Conservation (phyloP, 768 basidiomycete species). For the Amanita subjunquillea region DNA sequence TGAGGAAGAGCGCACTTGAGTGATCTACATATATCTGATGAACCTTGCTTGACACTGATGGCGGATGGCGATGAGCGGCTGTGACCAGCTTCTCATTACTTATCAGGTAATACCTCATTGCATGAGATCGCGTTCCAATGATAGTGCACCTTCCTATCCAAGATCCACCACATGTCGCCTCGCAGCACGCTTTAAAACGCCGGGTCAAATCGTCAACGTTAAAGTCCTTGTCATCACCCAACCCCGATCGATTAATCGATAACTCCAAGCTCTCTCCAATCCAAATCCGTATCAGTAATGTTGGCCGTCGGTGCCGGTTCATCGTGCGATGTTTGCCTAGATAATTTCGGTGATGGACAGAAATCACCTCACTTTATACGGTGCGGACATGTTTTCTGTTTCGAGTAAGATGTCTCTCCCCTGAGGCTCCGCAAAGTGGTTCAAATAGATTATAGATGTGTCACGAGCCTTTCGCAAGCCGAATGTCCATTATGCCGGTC, state of each 20-base stretch:
- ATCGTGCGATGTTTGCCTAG: conserved; percentile 68
- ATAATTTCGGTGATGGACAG: conserved; percentile 39
- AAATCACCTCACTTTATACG: conserved; percentile 54
- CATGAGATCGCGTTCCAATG: no score
- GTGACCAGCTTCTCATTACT: no score
- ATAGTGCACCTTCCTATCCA: no score
- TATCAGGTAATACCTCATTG: no score
- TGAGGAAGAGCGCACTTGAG: no score
- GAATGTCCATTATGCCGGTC: conserved; percentile 59
- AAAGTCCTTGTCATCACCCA: not conserved
- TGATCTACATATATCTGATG: no score
- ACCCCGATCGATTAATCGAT: not conserved
- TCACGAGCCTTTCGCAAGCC: conserved; percentile 34
- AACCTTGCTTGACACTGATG: no score
- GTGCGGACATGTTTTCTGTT: conserved; percentile 72
- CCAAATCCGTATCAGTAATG: conserved; percentile 27
- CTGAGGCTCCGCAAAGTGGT: not conserved
- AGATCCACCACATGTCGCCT: no score
- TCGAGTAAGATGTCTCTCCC: conserved; percentile 20
- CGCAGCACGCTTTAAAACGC: no score
- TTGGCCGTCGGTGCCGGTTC: conserved; percentile 55
- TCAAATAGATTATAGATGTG: conserved; percentile 34
- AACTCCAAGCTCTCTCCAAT: not conserved
- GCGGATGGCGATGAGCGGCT: no score
- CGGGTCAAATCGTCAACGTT: not conserved